Evolutionary conservation across 305 asterid species (phyloP).

Genomic region (Rubia peregrina): DNA sequence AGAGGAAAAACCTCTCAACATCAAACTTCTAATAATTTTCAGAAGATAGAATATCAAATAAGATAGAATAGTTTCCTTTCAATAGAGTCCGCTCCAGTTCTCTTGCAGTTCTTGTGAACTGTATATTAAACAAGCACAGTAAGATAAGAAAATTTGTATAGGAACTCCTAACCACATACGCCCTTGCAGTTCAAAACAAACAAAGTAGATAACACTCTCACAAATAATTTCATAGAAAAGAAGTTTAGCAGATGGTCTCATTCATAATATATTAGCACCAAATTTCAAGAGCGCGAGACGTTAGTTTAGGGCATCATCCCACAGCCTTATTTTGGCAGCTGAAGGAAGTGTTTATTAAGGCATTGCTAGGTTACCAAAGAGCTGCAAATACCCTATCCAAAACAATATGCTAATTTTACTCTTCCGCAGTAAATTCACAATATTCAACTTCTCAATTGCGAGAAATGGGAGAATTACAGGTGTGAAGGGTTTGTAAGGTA

Average conservation of each 20-base stretch:
- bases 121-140: conserved; percentile 22
- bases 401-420: not conserved
- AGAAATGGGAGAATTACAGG: conserved; percentile 25
- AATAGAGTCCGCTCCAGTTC: too few species aligned
- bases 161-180: conserved; percentile 7
- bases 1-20: conserved; percentile 13
- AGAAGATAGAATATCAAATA: conserved; percentile 5
- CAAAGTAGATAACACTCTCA: not conserved
- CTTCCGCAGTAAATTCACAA: not conserved
- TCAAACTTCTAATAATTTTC: conserved; percentile 8
- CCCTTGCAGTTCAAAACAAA: conserved; percentile 1
- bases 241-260: not conserved
- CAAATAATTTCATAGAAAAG: not conserved
- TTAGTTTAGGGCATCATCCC: too few species aligned
- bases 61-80: conserved; percentile 25
- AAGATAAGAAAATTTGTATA: conserved; percentile 1
- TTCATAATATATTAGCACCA: not conserved
- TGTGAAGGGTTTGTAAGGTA: too few species aligned
- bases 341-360: not conserved
- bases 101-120: conserved; percentile 14
- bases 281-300: not conserved
- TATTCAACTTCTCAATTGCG: not conserved
- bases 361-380: not conserved
- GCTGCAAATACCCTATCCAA: not conserved
- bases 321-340: not conserved